These are phyloP conservation scores for Mycena polygramma DNA, from an alignment of 768 basidiomycete species.

Conservation along the genomic window DNA sequence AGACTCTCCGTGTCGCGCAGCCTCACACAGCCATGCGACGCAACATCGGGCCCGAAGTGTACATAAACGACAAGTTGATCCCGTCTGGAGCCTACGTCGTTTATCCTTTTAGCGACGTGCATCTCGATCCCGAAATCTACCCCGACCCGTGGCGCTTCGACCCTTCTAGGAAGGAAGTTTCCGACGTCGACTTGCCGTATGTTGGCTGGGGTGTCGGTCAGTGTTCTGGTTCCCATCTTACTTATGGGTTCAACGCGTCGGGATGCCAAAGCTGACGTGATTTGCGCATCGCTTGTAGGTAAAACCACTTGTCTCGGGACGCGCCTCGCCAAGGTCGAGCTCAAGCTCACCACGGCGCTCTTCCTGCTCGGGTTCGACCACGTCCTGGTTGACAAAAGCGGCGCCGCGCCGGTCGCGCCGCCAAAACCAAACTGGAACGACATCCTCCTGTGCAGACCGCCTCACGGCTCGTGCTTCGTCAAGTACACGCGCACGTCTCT, in stretches of 20 bases:
- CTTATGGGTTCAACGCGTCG: background rate
- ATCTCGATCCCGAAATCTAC: slow-evolving; percentile 79
- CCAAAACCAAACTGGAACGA: slow-evolving; percentile 87
- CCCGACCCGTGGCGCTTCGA: slow-evolving; percentile 85
- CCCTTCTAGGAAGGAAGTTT: slow-evolving; percentile 65
- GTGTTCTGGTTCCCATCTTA: slow-evolving; percentile 43
- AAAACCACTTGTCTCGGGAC: slow-evolving; percentile 80
- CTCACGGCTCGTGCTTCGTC: slow-evolving; percentile 66
- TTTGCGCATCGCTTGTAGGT: slow-evolving; percentile 56
- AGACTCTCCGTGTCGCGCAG: slow-evolving; percentile 84
- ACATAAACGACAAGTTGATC: slow-evolving; percentile 77
- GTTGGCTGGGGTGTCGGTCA: slow-evolving; percentile 87
- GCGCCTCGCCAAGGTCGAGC: slow-evolving; percentile 79
- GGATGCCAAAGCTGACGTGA: slow-evolving; percentile 28
- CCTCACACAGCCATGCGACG: slow-evolving; percentile 86
- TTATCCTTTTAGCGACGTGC: slow-evolving; percentile 86
- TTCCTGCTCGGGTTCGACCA: slow-evolving; percentile 76
- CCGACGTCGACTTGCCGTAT: slow-evolving; percentile 67
- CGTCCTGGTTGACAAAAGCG: slow-evolving; percentile 66
- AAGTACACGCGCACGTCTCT: slow-evolving; percentile 50
- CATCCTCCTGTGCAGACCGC: slow-evolving; percentile 74
- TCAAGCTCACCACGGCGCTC: slow-evolving; percentile 79
- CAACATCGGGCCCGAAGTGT: slow-evolving; percentile 78
- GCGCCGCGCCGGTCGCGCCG: slow-evolving; percentile 55
- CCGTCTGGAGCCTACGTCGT: slow-evolving; percentile 82